phyloP scores from a whole-genome alignment of 2,329 filamentous ascomycete species.

The Orbilia oligospora region DNA sequence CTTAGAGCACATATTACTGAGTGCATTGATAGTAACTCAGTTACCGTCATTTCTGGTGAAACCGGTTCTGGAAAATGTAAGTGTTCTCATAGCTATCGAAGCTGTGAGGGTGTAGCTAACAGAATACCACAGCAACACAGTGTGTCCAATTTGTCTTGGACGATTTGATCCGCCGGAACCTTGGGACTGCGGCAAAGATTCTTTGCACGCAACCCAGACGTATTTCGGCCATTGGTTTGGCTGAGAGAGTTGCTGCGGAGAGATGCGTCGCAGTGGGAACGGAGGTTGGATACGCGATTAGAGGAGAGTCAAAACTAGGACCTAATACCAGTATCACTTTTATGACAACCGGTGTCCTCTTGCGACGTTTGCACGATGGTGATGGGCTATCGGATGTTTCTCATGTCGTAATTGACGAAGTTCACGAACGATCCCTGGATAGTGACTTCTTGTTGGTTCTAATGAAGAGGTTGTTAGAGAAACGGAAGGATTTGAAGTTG shows the following conservation, averaged over 20 bases:
- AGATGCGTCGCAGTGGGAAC: constrained; percentile 84
- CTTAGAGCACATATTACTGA: constrained; percentile 82
- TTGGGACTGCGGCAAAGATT: constrained; percentile 86
- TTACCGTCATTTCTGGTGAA: constrained; percentile 96
- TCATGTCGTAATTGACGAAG: constrained; percentile 95
- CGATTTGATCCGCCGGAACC: constrained; percentile 77
- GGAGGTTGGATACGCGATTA: constrained; percentile 91
- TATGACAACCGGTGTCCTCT: constrained; percentile 92
- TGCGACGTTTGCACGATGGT: constrained; percentile 90
- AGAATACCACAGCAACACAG: constrained; percentile 74
- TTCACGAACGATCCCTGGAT: constrained; percentile 94
- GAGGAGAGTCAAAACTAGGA: constrained; percentile 82
- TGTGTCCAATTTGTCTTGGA: constrained; percentile 96
- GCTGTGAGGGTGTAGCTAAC: constrained; percentile 65
- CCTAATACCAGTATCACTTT: constrained; percentile 88
- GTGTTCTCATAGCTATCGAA: not conserved
- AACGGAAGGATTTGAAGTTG: constrained; percentile 84
- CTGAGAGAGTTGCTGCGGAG: constrained; percentile 94
- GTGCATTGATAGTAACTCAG: constrained; percentile 82
- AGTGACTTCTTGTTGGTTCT: constrained; percentile 94
- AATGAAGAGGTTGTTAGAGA: constrained; percentile 82
- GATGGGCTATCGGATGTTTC: constrained; percentile 89
- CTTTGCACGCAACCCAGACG: constrained; percentile 95
- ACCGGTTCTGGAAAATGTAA: constrained; percentile 90
- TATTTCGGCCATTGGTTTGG: constrained; percentile 93